Conservation (phyloP, 2,329 filamentous ascomycete species). For the Colletotrichum sp. region DNA sequence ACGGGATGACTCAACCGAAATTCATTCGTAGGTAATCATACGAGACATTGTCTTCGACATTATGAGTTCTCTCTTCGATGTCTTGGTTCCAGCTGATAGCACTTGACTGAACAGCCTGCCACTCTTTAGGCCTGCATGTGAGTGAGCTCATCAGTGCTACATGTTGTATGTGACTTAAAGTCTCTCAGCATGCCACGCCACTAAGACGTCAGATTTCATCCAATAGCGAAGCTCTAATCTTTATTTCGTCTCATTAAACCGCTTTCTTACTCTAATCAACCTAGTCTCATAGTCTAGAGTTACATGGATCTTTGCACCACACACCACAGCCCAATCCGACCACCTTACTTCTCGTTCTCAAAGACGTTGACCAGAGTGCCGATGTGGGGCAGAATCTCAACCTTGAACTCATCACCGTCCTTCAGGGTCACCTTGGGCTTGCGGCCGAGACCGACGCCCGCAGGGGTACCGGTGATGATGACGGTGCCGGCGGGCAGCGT, state of each 20-base stretch:
- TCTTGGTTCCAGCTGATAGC: no score
- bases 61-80: no score
- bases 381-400: conserved; percentile 48
- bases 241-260: not conserved
- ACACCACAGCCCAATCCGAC: not conserved
- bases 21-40: not conserved
- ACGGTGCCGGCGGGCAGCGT: conserved; percentile 45
- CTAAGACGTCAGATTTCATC: not conserved
- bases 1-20: not conserved
- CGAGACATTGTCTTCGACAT: not conserved
- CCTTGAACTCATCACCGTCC: conserved; percentile 45
- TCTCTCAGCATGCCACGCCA: not conserved
- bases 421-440: conserved; percentile 41
- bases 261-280: fast-evolving
- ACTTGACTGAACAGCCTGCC: no score
- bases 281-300: not conserved
- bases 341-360: conserved; percentile 1
- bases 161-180: no score
- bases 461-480: conserved; percentile 49
- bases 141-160: no score
- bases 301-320: not conserved
- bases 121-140: no score
- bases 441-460: conserved; percentile 43
- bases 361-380: conserved; percentile 43
- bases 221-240: fast-evolving